A percentile compares a stretch with the other conserved stretches of the same genome.
Evolutionary conservation across 2,329 filamentous ascomycete genomes (phyloP).

Genomic region (Leptographium wingfieldii): DNA sequence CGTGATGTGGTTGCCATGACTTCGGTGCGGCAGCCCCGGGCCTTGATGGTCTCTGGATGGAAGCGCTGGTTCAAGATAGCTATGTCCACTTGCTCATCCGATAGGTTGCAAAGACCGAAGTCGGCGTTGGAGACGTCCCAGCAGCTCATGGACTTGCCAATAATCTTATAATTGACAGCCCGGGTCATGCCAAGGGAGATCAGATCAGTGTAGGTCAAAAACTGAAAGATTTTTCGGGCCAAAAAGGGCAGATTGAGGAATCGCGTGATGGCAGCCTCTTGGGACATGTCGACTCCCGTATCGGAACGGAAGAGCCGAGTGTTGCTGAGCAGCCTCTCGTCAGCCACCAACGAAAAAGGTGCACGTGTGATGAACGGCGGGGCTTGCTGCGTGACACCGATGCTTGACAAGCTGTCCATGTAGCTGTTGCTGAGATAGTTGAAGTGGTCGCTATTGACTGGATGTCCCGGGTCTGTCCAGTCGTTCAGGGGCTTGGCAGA

Average conservation of each 20-base stretch:
- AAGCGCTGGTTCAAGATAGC: background rate
- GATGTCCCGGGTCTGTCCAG: background rate
- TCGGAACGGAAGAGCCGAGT: background rate
- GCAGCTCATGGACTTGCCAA: background rate
- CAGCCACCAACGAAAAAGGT: background rate
- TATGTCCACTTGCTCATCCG: background rate
- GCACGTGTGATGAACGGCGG: background rate
- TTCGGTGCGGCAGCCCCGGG: background rate
- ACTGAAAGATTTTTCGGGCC: background rate
- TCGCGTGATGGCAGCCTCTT: background rate
- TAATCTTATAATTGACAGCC: background rate
- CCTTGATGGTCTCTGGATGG: no score
- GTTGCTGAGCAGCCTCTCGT: background rate
- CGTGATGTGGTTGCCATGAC: background rate
- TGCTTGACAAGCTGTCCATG: background rate
- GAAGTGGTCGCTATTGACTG: background rate
- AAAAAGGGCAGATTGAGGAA: background rate
- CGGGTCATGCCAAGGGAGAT: background rate
- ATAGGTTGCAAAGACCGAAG: background rate
- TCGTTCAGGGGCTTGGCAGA: background rate
- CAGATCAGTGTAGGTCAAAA: background rate
- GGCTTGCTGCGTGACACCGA: background rate
- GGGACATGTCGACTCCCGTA: background rate
- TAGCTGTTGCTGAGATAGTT: background rate
- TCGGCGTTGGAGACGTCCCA: constrained; percentile 1